These are phyloP conservation scores for Eleusine indica DNA, from an alignment of 176 grass and related monocot genomes.

Conservation along the genomic window DNA sequence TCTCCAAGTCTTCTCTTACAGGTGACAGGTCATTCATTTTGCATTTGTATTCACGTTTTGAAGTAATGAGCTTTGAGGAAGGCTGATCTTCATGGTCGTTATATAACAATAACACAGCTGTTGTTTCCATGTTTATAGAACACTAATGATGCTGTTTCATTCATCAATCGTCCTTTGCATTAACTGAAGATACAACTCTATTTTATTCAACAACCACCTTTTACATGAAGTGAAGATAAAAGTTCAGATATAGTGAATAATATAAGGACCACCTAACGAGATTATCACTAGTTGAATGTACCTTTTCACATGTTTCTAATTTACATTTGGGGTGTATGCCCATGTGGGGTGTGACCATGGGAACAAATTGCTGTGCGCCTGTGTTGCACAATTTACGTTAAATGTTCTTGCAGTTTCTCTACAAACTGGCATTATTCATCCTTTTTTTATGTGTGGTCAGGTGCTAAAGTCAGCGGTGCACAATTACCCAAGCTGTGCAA, in stretches of 20 bases:
- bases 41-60: not conserved
- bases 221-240: slow-evolving; percentile 8
- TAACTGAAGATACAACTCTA: not conserved
- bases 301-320: slow-evolving; percentile 6
- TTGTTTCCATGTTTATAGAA: slow-evolving; percentile 31
- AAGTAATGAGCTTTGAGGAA: slow-evolving; percentile 3
- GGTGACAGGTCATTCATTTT: not conserved
- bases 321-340: not conserved
- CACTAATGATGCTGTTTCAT: slow-evolving; percentile 10
- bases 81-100: not conserved
- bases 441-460: slow-evolving; percentile 45
- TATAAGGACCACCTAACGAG: slow-evolving; percentile 12
- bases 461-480: slow-evolving; percentile 75
- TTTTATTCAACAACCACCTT: not conserved
- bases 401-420: not conserved
- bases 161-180: not conserved
- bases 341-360: not conserved
- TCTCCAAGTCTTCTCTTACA: no score
- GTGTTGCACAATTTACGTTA: slow-evolving; percentile 26
- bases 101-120: not conserved
- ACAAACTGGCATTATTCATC: slow-evolving; percentile 24
- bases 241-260: slow-evolving; percentile 4
- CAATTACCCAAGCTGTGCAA: slow-evolving; percentile 76
- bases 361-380: not conserved
- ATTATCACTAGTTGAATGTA: slow-evolving; percentile 6